Base-by-base conservation (phyloP, 768 basidiomycete species). In the Dioszegia crocea region DNA sequence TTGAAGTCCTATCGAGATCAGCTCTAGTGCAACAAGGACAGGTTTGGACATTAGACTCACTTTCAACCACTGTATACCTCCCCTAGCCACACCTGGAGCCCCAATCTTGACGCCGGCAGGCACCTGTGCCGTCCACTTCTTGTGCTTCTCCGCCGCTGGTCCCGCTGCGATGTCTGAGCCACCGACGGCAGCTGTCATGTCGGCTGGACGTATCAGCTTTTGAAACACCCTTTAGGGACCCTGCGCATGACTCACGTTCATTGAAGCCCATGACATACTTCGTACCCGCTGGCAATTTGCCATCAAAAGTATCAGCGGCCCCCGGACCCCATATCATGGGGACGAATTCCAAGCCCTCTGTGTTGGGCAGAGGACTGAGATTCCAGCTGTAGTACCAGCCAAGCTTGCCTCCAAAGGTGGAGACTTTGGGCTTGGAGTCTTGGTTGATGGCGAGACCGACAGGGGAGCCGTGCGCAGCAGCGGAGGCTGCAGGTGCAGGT, bases 241-340 rank as follows among this genome's bases (percentile, higher is more conserved):
- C 9, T 47, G 14, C 6, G 33, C 6, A 14, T 44, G 5, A 65
- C 66, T 69, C 64, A 62, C 70, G 73, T 45, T 74, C 73, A 48
- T 74, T 74, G 63, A 71, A 71, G n/a, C 59, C 54, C 47, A 71
- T 52, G 23, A 74, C 47, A 36, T 71, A 50, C 8, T 40, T 63
- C 8, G 62, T 61, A 1, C 64, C 62, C 50, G 23, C 36, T 0
- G 58, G 51, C 23, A 45, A 38, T 19, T 47, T 54, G 14, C 44
- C 39, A 21, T 43, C 29, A 50, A 43, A 53, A 16, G 29, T 11
- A 36, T 49, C 29, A 23, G 58, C 62, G 21, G 26, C 43, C 1
- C 19, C 59, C 21, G 43, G 21, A 5, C 61, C 61, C 56, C 61
- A 62, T 11, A 70, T 56, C 30, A 53, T 57, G 9, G 68, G 63